phyloP scores from a whole-genome alignment of 208 protist genomes.

The Porcisia hertigi region DNA sequence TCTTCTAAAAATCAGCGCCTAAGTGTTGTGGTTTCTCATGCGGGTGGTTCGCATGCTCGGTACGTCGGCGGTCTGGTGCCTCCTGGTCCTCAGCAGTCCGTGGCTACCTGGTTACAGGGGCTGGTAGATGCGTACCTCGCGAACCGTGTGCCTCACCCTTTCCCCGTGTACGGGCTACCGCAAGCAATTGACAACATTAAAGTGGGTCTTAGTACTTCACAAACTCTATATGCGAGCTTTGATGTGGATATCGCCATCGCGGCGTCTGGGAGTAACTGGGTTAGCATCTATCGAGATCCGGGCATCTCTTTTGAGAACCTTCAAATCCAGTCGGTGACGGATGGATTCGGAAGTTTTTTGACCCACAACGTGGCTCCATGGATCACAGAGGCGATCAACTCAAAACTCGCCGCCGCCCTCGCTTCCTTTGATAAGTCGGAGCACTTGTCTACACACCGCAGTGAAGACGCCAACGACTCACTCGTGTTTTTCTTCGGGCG shows the following conservation, averaged over 20 bases:
- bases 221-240: background rate
- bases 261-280: conserved; percentile 13
- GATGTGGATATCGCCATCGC: conserved; percentile 13
- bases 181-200: background rate
- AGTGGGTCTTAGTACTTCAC: background rate
- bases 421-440: background rate
- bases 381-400: conserved; percentile 7
- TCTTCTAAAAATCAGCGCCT: background rate
- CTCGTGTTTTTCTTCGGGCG: conserved; percentile 17
- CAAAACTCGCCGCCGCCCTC: background rate
- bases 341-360: conserved; percentile 6
- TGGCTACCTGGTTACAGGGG: conserved; percentile 8
- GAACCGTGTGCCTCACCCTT: background rate
- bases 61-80: conserved; percentile 12
- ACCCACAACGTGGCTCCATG: background rate
- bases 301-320: conserved; percentile 11
- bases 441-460: background rate
- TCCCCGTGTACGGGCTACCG: conserved; percentile 16
- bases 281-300: conserved; percentile 15
- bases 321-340: background rate
- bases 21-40: background rate
- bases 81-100: background rate
- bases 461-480: background rate
- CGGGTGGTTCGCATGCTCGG: background rate
- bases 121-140: conserved; percentile 17